These are phyloP conservation scores for Citropsis articulata DNA, from an alignment of 345 rosid species.

Conservation along the genomic window DNA sequence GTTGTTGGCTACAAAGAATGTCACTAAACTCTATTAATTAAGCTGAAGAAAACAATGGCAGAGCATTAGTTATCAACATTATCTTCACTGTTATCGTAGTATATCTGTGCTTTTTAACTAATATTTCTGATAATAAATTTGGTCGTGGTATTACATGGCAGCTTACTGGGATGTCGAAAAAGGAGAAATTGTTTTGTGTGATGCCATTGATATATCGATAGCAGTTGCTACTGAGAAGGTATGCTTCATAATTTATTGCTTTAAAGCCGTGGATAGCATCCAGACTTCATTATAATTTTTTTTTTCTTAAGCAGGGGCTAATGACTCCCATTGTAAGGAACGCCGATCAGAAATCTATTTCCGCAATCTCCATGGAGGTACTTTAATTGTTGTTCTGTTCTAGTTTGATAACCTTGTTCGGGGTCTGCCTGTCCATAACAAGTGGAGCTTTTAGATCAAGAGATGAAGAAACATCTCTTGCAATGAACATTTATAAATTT, in stretches of 20 bases:
- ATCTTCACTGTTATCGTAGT: neutral
- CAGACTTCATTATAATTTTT: constrained; percentile 21
- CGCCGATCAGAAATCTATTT: constrained; percentile 92
- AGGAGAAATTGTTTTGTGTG: constrained; percentile 61
- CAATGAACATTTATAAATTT: neutral
- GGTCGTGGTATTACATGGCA: constrained; percentile 33
- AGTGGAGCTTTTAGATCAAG: neutral
- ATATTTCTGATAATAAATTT: constrained; percentile 19
- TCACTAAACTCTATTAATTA: neutral
- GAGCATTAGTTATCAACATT: neutral
- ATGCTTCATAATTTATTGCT: constrained; percentile 19
- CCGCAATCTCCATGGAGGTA: constrained; percentile 86
- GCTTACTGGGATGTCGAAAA: constrained; percentile 82
- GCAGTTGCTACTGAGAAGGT: constrained; percentile 99
- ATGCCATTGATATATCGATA: constrained; percentile 84
- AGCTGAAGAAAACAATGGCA: neutral
- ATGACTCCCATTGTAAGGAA: constrained; percentile 92
- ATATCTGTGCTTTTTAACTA: neutral
- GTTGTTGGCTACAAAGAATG: neutral
- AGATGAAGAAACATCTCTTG: neutral
- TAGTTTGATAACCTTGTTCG: constrained; percentile 1
- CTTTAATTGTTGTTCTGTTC: neutral
- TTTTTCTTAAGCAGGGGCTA: constrained; percentile 65
- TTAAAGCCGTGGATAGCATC: constrained; percentile 3
- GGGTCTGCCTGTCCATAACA: neutral